Conservation (phyloP, 2,329 filamentous ascomycete genomes). For the Neonectria hederae region DNA sequence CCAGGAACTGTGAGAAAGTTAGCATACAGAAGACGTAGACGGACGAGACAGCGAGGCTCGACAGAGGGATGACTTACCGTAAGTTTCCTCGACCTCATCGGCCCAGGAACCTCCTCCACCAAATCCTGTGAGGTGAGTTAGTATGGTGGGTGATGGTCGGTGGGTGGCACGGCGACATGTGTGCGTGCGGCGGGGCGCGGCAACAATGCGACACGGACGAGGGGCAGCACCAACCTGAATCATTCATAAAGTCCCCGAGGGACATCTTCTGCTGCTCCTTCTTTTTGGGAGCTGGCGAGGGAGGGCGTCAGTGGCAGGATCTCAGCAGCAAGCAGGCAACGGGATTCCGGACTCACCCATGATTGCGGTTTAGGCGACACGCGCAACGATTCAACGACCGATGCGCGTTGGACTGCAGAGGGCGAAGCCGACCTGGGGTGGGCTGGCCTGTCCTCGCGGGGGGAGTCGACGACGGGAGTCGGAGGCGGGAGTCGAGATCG, state of each 20-base stretch:
- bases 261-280: constrained; percentile 97
- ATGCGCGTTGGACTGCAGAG: constrained; percentile 50
- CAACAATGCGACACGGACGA: constrained; percentile 44
- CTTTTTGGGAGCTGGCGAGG: constrained; percentile 81
- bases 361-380: constrained; percentile 63
- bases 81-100: constrained; percentile 95
- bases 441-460: constrained; percentile 40
- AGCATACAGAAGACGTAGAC: constrained; percentile 40
- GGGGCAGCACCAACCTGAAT: constrained; percentile 75
- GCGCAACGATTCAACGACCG: constrained; percentile 57
- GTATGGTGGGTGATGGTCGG: constrained; percentile 34
- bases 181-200: constrained; percentile 36
- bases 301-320: constrained; percentile 19
- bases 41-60: not conserved
- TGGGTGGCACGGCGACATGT: constrained; percentile 32
- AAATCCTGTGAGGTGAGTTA: constrained; percentile 52
- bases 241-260: constrained; percentile 93
- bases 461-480: constrained; percentile 1
- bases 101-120: constrained; percentile 88
- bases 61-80: constrained; percentile 65
- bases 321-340: constrained; percentile 9
- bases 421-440: constrained; percentile 43
- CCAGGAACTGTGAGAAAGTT: constrained; percentile 48
- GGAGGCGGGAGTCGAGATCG: constrained; percentile 22
- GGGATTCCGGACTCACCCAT: constrained; percentile 61